Base-by-base conservation (phyloP, 148 eudicot genomes). In the Vaccinium vitisidaea region DNA sequence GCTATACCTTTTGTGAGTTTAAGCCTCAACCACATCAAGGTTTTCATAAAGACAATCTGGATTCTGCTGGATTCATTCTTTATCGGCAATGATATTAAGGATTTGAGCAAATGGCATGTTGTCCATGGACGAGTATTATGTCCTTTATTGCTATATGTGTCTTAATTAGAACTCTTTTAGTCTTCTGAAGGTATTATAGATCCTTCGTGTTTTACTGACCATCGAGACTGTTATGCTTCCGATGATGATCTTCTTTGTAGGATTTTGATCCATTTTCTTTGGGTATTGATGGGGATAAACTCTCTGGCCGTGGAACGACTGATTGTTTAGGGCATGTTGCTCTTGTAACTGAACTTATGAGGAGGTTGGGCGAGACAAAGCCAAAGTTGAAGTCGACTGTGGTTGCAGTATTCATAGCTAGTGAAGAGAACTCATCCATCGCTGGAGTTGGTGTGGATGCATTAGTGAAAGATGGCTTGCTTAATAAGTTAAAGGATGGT, bases 321-420 rank as follows among this genome's bases (percentile, higher is more conserved):
- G 99, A 97, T 84, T 97, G 98, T 87, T 90, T 97, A 74, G 99
- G 99, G 59, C 99, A 97, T 83, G 99, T 97, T 87, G 99, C 99
- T 56, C 92, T 97, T 81, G 92, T 97, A 80, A 85, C 98, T 86
- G 96, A 94, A 87, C 87, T 95, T 63, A 95, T 97, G 99, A 95
- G 84, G 91, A 93, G 89, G 83, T 92, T 97, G 54, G 99, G 96
- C 43, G 93, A 95, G 89, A 89, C 92, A 25, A 94, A 91, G 88
- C 98, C 98, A 32, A 89, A 91, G 82, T 81, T 97, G 89, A 94
- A 93, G 85, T 94, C 99, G 14, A 90, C 96, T 75, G 98, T 97
- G 39, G 99, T 97, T 87, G 99, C 98, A 52, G 98, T 97, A 52
- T 97, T 97, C 88, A 97, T 97, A 78, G 99, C 99, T 50, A 95